Evolutionary conservation across 73 alveolate species (phyloP), one percentile per base, ranked within the genome.

Genomic region (Paramecium sonneborni): DNA sequence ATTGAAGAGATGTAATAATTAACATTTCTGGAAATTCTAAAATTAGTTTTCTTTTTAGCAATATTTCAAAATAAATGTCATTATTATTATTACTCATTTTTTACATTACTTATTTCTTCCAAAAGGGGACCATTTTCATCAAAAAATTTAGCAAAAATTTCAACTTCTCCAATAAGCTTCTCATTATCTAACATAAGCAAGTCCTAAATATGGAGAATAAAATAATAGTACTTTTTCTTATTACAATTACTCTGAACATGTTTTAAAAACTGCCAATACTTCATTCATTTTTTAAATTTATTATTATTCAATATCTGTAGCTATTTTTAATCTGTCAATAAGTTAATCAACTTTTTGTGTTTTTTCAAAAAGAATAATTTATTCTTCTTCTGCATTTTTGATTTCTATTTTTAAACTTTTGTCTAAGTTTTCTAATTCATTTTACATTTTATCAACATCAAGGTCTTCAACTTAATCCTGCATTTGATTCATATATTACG

Each of bases 111-210:
- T 37, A 72, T 12, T 72, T 72, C 55, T 72, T 72, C 58, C 57
- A 72, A 35, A 10, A 72, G 57, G 18, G 86, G 62, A 7, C 86
- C 86, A 72, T 72, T 72, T 21, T 72, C 52, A 32, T 37, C 86
- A 35, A 72, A 32, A 41, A 72, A 72, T 72, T 72, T 72, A 11
- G 86, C 86, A 72, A 72, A 72, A 12, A 72, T 72, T 32, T 72
- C 86, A 9, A 72, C 86, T 72, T 72, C 86, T 34, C 67, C 86
- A 10, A 72, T 28, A 2, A 72, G 57, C 18, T 72, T 72, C 32
- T 72, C 86, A 72, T 72, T 72, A 72, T 72, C 86, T 6, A 72
- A 37, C 86, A 72, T 72, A 9, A 72, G 35, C 35, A 72, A 38
- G 12, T 72, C 86, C 86, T 72, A 72, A 14, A 72, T 14, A 30